Evolutionary conservation across 1,284 basidiomycete genomes (phyloP).

Genomic region (Papiliotrema nemorosa): DNA sequence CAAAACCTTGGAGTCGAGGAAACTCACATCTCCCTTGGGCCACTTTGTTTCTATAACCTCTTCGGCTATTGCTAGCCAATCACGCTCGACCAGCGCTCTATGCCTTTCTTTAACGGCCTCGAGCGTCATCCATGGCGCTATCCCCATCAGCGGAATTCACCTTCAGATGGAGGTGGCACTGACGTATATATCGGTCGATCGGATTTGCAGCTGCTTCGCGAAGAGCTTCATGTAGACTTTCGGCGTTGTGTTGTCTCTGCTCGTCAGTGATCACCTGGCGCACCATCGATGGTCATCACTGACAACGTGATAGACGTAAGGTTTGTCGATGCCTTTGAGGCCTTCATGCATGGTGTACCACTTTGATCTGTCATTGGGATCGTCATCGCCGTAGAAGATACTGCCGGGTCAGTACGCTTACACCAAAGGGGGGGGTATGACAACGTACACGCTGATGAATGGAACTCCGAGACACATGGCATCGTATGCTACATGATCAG

Average conservation of each 20-base stretch:
- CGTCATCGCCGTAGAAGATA: slow-evolving; percentile 32
- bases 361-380: slow-evolving; percentile 36
- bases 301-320: slow-evolving; percentile 50
- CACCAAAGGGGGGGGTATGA: not conserved
- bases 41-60: not conserved
- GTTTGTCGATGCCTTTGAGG: slow-evolving; percentile 36
- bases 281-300: not conserved
- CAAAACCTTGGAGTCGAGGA: not conserved
- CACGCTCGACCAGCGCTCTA: slow-evolving; percentile 3
- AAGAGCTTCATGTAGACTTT: slow-evolving; percentile 25
- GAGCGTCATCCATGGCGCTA: slow-evolving; percentile 9
- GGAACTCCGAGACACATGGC: slow-evolving; percentile 51
- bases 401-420: not conserved
- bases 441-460: slow-evolving; percentile 47
- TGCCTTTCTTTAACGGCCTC: slow-evolving; percentile 8
- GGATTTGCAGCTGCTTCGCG: slow-evolving; percentile 23
- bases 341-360: slow-evolving; percentile 49
- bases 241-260: slow-evolving; percentile 15
- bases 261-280: not conserved
- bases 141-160: not conserved
- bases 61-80: slow-evolving; percentile 7
- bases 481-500: slow-evolving; percentile 42
- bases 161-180: slow-evolving; percentile 2
- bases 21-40: slow-evolving; percentile 1
- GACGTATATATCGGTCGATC: slow-evolving; percentile 35